Conservation (phyloP, 768 basidiomycete species). For the Panaeolus cyanescens region DNA sequence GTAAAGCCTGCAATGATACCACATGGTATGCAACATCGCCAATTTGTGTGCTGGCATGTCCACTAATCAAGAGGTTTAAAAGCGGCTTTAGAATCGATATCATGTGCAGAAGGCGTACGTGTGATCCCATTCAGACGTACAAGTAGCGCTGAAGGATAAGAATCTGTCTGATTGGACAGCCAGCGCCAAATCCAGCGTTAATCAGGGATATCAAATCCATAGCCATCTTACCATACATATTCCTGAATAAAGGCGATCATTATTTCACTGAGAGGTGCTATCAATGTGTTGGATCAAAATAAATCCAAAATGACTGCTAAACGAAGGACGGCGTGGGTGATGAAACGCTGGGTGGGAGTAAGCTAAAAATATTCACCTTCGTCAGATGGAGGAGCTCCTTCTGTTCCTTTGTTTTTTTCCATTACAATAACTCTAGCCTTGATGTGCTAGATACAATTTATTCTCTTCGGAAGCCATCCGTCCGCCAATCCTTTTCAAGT, state of each 20-base stretch:
- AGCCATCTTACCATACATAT: not conserved
- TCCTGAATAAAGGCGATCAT: not conserved
- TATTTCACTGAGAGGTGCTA: not conserved
- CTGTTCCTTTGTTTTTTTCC: no score
- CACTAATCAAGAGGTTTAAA: not conserved
- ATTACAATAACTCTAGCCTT: no score
- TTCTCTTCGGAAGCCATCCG: no score
- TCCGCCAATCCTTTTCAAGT: no score
- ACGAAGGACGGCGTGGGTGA: not conserved
- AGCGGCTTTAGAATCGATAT: not conserved
- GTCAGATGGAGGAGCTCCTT: not conserved
- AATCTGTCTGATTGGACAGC: not conserved
- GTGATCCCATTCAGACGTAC: not conserved
- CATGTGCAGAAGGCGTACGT: not conserved
- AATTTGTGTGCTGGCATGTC: not conserved
- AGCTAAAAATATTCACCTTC: conserved; percentile 1
- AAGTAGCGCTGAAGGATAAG: not conserved
- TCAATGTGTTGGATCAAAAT: not conserved
- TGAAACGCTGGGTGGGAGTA: not conserved
- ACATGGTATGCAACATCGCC: not conserved
- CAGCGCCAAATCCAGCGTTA: not conserved
- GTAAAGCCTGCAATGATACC: not conserved
- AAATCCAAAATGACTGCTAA: not conserved
- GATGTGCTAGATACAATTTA: no score
- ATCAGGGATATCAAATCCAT: not conserved